These are phyloP conservation scores for Toxicodendron radicans DNA, from an alignment of 345 rosid species.

Conservation along the genomic window DNA sequence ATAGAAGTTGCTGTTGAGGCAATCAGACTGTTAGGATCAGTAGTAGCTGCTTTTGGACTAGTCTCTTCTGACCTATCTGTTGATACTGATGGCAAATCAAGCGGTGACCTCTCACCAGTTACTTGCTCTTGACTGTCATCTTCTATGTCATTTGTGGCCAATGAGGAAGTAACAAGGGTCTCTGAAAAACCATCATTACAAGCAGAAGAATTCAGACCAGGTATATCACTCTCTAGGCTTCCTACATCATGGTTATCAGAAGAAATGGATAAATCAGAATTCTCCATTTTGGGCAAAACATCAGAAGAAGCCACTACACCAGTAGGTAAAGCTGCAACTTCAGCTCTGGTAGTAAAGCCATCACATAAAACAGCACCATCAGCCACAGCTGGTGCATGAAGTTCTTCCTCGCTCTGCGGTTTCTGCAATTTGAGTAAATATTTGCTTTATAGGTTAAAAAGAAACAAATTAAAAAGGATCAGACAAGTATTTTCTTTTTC, in stretches of 20 bases:
- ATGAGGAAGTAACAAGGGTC: conserved; percentile 52
- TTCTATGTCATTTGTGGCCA: conserved; percentile 57
- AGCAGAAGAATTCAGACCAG: conserved; percentile 74
- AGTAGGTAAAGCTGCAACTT: conserved; percentile 40
- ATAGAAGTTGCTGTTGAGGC: conserved; percentile 63
- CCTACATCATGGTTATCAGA: conserved; percentile 43
- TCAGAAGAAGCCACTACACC: conserved; percentile 50
- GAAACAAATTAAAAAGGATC: background rate
- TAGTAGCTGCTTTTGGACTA: conserved; percentile 63
- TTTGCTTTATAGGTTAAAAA: conserved; percentile 19
- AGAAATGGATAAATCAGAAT: conserved; percentile 30
- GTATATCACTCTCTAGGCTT: conserved; percentile 67
- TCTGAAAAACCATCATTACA: conserved; percentile 55
- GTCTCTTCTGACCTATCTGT: conserved; percentile 80
- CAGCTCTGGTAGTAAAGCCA: conserved; percentile 44
- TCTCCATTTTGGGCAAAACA: conserved; percentile 42
- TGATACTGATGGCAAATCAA: conserved; percentile 61
- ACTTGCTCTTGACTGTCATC: conserved; percentile 62
- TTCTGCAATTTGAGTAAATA: conserved; percentile 36
- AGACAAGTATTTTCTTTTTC: background rate
- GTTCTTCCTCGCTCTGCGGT: conserved; percentile 50
- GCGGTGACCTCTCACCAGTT: conserved; percentile 45
- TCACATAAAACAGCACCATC: conserved; percentile 27
- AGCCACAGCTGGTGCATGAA: conserved; percentile 21
- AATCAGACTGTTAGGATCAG: conserved; percentile 47